These are phyloP conservation scores for Monosporascus ibericus DNA, from an alignment of 2,329 filamentous ascomycete species.

Conservation along the genomic window DNA sequence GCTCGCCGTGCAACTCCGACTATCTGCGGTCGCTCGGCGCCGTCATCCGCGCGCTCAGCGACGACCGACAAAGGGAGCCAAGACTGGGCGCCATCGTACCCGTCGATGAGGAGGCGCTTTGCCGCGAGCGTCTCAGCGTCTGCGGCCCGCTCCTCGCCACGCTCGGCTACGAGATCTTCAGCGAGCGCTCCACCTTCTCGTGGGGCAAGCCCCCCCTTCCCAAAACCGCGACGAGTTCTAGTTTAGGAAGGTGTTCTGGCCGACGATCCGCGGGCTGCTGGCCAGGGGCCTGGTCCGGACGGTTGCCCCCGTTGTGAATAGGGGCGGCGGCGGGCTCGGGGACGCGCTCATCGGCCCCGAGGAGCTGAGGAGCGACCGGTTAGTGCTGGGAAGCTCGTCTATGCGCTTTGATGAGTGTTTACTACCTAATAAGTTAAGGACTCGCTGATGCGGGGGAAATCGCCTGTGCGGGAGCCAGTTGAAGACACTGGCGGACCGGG, in stretches of 20 bases:
- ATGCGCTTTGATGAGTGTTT: constrained; percentile 27
- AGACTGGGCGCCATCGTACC: constrained; percentile 34
- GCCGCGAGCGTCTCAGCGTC: constrained; percentile 35
- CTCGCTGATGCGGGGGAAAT: no score
- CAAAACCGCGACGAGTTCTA: constrained; percentile 24
- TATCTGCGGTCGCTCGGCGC: constrained; percentile 26
- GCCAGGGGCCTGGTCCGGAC: constrained; percentile 30
- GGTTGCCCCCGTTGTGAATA: constrained; percentile 26
- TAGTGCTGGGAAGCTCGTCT: constrained; percentile 39
- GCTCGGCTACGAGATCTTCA: constrained; percentile 35
- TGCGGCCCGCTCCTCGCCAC: constrained; percentile 23
- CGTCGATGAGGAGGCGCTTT: constrained; percentile 30
- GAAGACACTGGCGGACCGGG: no score
- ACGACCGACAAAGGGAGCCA: constrained; percentile 19
- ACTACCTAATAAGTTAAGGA: background rate
- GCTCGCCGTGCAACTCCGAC: constrained; percentile 32
- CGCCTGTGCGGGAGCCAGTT: no score
- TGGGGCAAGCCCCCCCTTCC: constrained; percentile 14
- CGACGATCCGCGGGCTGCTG: constrained; percentile 26
- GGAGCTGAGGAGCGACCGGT: constrained; percentile 26
- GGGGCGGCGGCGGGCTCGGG: constrained; percentile 23
- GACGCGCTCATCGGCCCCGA: constrained; percentile 30
- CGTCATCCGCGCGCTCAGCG: constrained; percentile 22
- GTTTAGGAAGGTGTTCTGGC: constrained; percentile 33
- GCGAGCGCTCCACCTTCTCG: constrained; percentile 25